Conservation (phyloP, 371 early-diverging fungal species). For the Rhizopus microsporus region DNA sequence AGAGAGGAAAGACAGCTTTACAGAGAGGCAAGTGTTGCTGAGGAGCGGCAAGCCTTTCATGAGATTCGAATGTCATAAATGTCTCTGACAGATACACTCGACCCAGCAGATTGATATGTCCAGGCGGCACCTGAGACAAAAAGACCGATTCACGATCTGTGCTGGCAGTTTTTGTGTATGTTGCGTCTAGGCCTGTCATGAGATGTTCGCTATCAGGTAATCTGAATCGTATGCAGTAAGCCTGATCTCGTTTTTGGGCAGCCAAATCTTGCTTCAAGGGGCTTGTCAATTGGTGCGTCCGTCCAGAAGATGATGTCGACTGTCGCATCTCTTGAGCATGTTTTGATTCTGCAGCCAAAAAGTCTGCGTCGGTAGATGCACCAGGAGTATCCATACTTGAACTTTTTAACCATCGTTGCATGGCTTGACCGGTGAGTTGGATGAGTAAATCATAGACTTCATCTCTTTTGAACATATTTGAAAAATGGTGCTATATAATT, state of each 20-base stretch:
- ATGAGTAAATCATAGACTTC: slow-evolving; percentile 87
- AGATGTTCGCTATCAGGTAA: slow-evolving; percentile 69
- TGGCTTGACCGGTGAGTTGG: slow-evolving; percentile 82
- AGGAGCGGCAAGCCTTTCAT: slow-evolving; percentile 45
- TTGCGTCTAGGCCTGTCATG: slow-evolving; percentile 56
- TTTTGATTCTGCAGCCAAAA: slow-evolving; percentile 8
- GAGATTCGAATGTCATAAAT: slow-evolving; percentile 64
- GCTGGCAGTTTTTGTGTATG: slow-evolving; percentile 40
- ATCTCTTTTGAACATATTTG: slow-evolving; percentile 94
- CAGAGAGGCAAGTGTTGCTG: slow-evolving; percentile 56
- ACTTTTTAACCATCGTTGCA: slow-evolving; percentile 83
- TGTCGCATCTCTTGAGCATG: not conserved
- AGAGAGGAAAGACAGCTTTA: slow-evolving; percentile 81
- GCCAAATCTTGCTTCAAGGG: slow-evolving; percentile 63
- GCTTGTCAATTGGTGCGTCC: slow-evolving; percentile 31
- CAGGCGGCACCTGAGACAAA: slow-evolving; percentile 24
- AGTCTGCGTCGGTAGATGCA: slow-evolving; percentile 34
- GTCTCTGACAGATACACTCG: slow-evolving; percentile 79
- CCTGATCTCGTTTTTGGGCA: slow-evolving; percentile 75
- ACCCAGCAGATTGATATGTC: slow-evolving; percentile 52
- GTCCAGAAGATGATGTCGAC: not conserved
- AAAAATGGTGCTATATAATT: slow-evolving; percentile 69
- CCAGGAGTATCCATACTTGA: slow-evolving; percentile 70
- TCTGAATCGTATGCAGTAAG: slow-evolving; percentile 70
- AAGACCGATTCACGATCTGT: slow-evolving; percentile 13